phyloP scores from a whole-genome alignment of 2,329 filamentous ascomycete genomes.

The Hypoxylon sp. region DNA sequence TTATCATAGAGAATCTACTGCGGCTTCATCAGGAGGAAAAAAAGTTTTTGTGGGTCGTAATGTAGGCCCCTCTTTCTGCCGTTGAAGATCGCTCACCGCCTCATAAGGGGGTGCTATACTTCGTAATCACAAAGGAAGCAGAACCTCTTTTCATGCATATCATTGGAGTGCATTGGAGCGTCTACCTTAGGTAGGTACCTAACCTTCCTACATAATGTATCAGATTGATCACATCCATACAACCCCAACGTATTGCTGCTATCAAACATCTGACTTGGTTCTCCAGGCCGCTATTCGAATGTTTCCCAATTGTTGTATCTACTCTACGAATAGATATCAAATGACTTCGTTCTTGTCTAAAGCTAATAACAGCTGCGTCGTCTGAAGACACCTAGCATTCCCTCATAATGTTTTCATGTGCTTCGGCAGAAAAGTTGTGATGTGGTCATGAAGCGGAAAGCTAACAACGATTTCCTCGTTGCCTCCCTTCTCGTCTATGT shows the following conservation, averaged over 20 bases:
- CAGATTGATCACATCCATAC: too few species aligned
- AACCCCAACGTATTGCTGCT: too few species aligned
- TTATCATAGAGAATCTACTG: not conserved
- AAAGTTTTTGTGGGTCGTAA: constrained; percentile 33
- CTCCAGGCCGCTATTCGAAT: not conserved
- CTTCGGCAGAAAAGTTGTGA: not conserved
- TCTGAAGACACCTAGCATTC: not conserved
- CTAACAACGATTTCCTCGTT: too few species aligned
- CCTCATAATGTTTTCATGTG: not conserved
- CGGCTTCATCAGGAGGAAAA: constrained; percentile 2
- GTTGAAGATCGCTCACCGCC: constrained; percentile 25
- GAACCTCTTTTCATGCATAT: too few species aligned
- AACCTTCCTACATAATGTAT: too few species aligned
- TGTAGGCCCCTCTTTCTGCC: constrained; percentile 20
- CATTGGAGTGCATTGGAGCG: too few species aligned
- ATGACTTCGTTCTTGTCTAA: not conserved
- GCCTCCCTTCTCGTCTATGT: too few species aligned
- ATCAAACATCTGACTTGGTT: too few species aligned
- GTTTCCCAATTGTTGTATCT: not conserved
- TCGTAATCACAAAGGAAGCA: too few species aligned
- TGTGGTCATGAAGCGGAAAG: not conserved
- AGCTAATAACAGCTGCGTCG: not conserved
- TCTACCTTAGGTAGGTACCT: too few species aligned
- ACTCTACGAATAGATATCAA: not conserved
- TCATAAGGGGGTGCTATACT: too few species aligned